Conservation (phyloP, 2,329 filamentous ascomycete genomes). For the Colletotrichum theobromicola region DNA sequence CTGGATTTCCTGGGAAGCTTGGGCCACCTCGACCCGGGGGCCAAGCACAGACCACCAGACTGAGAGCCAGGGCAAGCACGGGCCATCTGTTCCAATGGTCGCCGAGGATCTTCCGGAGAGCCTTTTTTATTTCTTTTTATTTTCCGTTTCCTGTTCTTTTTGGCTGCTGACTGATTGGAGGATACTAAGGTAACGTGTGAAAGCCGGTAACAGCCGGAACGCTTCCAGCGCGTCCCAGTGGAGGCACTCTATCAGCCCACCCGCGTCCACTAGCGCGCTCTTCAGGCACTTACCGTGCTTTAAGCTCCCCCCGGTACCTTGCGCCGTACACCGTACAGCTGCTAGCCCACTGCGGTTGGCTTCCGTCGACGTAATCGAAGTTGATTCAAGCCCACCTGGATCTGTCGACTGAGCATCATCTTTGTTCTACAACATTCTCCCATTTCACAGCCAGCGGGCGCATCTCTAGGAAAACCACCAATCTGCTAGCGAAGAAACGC, state of each 20-base stretch:
- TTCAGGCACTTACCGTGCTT: neutral
- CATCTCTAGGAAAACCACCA: neutral
- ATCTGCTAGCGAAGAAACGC: neutral
- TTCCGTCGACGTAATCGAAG: conserved; percentile 1
- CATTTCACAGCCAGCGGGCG: neutral
- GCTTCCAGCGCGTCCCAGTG: neutral
- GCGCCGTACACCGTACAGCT: neutral
- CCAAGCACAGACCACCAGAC: neutral
- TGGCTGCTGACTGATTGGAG: neutral
- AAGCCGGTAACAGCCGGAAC: neutral
- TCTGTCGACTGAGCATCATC: neutral
- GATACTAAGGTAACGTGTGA: too few species aligned
- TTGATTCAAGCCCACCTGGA: neutral
- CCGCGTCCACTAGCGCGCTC: neutral
- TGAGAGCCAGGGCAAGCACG: neutral
- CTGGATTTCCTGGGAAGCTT: neutral
- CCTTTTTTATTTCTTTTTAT: neutral
- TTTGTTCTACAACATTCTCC: neutral
- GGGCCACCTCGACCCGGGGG: neutral
- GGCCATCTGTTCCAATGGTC: neutral
- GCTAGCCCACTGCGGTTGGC: neutral
- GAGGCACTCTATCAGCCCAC: neutral
- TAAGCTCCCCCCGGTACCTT: neutral
- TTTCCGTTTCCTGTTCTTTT: neutral
- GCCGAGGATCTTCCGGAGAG: conserved; percentile 2